phyloP scores from a whole-genome alignment of 129 eudicot species.

The Escallonia rubra region DNA sequence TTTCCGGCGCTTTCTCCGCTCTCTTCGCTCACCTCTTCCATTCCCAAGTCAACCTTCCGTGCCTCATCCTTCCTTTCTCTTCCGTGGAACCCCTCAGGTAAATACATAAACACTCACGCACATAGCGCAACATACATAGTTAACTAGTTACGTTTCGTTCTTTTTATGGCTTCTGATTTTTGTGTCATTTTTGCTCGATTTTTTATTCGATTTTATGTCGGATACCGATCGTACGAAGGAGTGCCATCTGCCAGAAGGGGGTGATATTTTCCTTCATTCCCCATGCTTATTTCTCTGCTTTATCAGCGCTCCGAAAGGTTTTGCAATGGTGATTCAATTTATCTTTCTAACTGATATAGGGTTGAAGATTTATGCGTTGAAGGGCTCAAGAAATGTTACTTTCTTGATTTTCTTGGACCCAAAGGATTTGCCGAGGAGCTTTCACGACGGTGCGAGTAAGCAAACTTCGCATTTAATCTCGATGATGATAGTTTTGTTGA shows the following conservation, averaged over 20 bases:
- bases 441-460: constrained; percentile 64
- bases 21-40: constrained; percentile 73
- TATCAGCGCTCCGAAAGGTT: background rate
- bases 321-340: background rate
- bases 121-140: background rate
- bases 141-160: background rate
- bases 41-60: constrained; percentile 58
- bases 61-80: constrained; percentile 80
- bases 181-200: background rate
- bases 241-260: background rate
- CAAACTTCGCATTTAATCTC: background rate
- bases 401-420: constrained; percentile 80
- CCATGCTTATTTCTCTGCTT: background rate
- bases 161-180: too few species aligned
- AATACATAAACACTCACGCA: background rate
- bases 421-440: constrained; percentile 72
- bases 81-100: constrained; percentile 75
- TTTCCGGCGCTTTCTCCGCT: constrained; percentile 83
- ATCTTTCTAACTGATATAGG: constrained; percentile 26
- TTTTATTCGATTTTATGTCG: background rate
- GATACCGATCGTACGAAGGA: background rate
- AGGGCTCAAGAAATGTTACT: constrained; percentile 66
- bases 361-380: constrained; percentile 72
- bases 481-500: background rate
- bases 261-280: background rate